Base-by-base conservation (phyloP, 805 yeast species). In the Allodekkera sacchari region DNA sequence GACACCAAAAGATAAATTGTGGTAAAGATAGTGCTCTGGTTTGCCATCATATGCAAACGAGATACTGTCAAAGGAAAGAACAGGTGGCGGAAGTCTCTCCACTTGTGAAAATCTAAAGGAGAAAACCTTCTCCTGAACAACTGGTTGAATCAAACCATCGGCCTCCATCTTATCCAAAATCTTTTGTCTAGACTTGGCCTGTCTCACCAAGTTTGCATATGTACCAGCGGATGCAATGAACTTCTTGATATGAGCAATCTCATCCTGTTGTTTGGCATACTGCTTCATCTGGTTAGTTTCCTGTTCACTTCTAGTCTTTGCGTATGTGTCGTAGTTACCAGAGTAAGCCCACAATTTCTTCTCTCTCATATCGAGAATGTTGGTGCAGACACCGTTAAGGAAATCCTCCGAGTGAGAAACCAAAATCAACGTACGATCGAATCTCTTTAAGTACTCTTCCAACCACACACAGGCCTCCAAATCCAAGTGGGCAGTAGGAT, bases 161-260 rank as follows among this genome's bases (percentile, higher is more conserved):
- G 98, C 97, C 68, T 92, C 98, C 98, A 92, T 92, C 80, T 92
- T 92, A 67, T 92, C 98, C 61, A 92, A 72, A 58, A 92, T 92
- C 80, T 92, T 92, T 74, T 92, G 98, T 68, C 97, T 84, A 21
- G 98, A 92, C 66, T 92, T 92, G 44, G 98, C 98, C 68, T 92
- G 98, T 62, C 83, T 85, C 37, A 92, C 98, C 69, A 92, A 72
- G 68, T 92, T 92, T 41, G 98, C 97, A 66, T 92, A 92, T 34
- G 98, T 92, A 88, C 98, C 98, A 36, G 98, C 98, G 48, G 95
- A 83, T 23, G 98, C 98, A 66, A 92, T 92, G 61, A 92, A 92
- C 68, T 92, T 92, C 74, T 92, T 92, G 64, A 92, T 94, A 65
- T 92, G 97, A 23, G 77, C 85, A 53, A 92, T 92, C 73, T 92